Evolutionary conservation across 2,329 filamentous ascomycete species (phyloP).

Genomic region (Tolypocladium amazonense): DNA sequence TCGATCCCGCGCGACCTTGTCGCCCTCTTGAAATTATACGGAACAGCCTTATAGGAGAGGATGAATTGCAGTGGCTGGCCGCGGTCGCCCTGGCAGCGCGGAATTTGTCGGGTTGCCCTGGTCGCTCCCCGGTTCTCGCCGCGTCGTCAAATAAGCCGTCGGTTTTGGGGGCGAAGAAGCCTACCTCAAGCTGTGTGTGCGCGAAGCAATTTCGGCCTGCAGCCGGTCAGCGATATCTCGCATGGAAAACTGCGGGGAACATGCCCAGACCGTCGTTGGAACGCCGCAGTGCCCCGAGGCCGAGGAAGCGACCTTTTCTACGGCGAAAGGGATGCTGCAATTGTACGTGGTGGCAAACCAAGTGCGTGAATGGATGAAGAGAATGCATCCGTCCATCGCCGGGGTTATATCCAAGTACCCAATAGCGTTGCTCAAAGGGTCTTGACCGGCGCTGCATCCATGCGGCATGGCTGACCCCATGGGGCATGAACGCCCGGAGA

Average conservation of each 20-base stretch:
- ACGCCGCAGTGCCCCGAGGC: not conserved
- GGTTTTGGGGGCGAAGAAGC: not conserved
- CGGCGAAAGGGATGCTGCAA: not conserved
- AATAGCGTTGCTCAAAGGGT: not conserved
- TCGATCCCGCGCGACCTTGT: not conserved
- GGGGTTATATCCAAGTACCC: not conserved
- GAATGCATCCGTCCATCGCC: not conserved
- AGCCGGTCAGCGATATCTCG: slow-evolving; percentile 3
- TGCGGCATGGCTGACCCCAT: not conserved
- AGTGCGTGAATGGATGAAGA: not conserved
- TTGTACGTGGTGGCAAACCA: not conserved
- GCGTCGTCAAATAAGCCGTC: not conserved
- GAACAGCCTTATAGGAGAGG: not conserved
- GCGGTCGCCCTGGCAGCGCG: not conserved
- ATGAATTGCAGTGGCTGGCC: not conserved
- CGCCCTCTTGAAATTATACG: not conserved
- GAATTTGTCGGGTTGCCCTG: not conserved
- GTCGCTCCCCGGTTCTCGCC: not conserved
- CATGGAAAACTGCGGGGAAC: not conserved
- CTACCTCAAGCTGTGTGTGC: not conserved
- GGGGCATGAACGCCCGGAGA: not conserved
- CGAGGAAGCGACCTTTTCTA: not conserved
- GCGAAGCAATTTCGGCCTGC: not conserved
- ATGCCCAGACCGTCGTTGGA: not conserved
- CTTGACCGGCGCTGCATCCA: not conserved